A percentile compares a stretch with the other conserved stretches of the same genome.
These are phyloP conservation scores for Papiliotrema fonsecae DNA, from an alignment of 1,284 basidiomycete species.

Conservation along the genomic window DNA sequence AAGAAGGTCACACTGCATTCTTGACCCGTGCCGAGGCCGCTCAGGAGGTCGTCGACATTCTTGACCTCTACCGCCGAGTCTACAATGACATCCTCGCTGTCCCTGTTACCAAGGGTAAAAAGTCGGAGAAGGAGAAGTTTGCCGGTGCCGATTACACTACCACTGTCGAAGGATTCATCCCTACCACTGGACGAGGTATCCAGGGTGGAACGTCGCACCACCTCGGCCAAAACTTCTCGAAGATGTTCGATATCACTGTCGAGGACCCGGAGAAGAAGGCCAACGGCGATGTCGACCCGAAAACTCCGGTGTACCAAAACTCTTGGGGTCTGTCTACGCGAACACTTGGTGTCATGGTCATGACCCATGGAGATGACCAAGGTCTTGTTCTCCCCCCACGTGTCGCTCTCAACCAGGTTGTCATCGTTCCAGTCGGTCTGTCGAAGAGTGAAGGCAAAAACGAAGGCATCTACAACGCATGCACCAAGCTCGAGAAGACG, in stretches of 20 bases:
- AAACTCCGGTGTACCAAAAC: conserved; percentile 88
- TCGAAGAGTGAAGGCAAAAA: conserved; percentile 56
- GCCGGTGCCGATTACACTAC: conserved; percentile 98
- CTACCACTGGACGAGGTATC: conserved; percentile 94
- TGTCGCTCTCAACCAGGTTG: conserved; percentile 86
- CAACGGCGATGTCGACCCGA: conserved; percentile 51
- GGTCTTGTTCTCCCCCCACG: conserved; percentile 92
- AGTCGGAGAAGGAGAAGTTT: conserved; percentile 99
- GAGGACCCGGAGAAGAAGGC: conserved; percentile 69
- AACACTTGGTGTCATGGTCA: conserved; percentile 97
- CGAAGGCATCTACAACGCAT: conserved; percentile 69
- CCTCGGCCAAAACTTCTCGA: conserved; percentile 97
- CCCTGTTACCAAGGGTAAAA: conserved; percentile 92
- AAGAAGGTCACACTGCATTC: conserved; percentile 97
- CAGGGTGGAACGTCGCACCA: conserved; percentile 98
- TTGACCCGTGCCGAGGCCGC: conserved; percentile 86
- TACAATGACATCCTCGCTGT: conserved; percentile 97
- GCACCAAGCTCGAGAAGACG: conserved; percentile 66
- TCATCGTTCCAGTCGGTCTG: conserved; percentile 88
- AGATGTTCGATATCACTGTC: conserved; percentile 97
- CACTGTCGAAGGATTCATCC: conserved; percentile 96
- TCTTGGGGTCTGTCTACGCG: conserved; percentile 98
- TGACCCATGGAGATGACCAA: conserved; percentile 98
- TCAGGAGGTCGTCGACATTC: conserved; percentile 84
- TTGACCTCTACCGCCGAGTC: conserved; percentile 93